These are phyloP conservation scores for Forsythia viridissima DNA, from an alignment of 257 asterid species.

Conservation along the genomic window DNA sequence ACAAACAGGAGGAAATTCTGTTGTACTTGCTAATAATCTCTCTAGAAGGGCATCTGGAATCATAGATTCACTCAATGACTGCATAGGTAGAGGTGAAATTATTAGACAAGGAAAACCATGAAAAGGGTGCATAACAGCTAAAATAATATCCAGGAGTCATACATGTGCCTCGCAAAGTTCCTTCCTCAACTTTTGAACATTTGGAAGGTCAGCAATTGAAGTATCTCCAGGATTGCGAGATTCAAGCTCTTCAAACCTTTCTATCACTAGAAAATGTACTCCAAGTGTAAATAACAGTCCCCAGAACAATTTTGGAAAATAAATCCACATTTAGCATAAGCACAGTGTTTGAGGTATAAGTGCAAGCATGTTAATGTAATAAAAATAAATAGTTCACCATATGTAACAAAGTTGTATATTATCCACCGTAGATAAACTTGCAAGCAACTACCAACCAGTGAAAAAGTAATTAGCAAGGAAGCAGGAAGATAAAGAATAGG, in stretches of 20 bases:
- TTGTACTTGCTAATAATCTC: slow-evolving; percentile 65
- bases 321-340: neutral
- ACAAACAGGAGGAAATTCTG: slow-evolving; percentile 93
- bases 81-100: slow-evolving; percentile 24
- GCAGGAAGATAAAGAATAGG: neutral
- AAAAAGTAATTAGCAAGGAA: neutral
- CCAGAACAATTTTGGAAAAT: neutral
- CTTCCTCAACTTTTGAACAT: slow-evolving; percentile 64
- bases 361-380: neutral
- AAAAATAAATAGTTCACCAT: neutral
- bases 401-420: neutral
- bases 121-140: neutral
- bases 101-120: slow-evolving; percentile 20
- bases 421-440: neutral
- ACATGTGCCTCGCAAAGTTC: slow-evolving; percentile 76
- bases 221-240: slow-evolving; percentile 72
- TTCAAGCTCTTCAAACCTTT: slow-evolving; percentile 80
- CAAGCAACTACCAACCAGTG: neutral
- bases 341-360: neutral
- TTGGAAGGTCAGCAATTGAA: slow-evolving; percentile 63
- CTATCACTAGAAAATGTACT: slow-evolving; percentile 56
- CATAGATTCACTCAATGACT: slow-evolving; percentile 68
- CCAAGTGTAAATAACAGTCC: slow-evolving; percentile 7
- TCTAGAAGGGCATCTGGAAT: slow-evolving; percentile 76
- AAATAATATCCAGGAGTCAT: slow-evolving; percentile 19